phyloP scores from a whole-genome alignment of 129 eudicot species.

The Gnaphalium uliginosum region DNA sequence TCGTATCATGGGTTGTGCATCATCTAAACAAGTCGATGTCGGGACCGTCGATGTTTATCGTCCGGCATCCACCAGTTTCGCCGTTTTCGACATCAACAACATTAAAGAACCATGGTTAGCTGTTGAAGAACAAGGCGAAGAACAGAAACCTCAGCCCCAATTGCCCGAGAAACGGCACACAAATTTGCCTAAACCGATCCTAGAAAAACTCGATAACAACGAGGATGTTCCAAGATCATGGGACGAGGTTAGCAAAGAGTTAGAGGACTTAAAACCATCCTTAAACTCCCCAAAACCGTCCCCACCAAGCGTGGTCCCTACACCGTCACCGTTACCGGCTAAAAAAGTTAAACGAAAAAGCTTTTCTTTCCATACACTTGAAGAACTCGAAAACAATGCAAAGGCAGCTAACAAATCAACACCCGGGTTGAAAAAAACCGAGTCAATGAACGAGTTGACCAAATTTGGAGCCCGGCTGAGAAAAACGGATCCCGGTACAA shows the following conservation, averaged over 20 bases:
- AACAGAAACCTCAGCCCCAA: constrained; percentile 13
- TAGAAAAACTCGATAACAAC: constrained; percentile 60
- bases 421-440: constrained; percentile 42
- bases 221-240: constrained; percentile 80
- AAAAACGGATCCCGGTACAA: constrained; percentile 25
- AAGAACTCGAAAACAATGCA: constrained; percentile 67
- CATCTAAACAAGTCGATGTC: constrained; percentile 66
- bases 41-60: constrained; percentile 65
- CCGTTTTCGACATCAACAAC: constrained; percentile 75
- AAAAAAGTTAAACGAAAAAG: constrained; percentile 51
- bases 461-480: constrained; percentile 30
- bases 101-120: constrained; percentile 91
- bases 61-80: constrained; percentile 62
- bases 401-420: constrained; percentile 18
- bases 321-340: constrained; percentile 12
- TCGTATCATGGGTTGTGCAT: constrained; percentile 74
- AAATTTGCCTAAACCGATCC: constrained; percentile 49
- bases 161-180: constrained; percentile 35
- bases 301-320: constrained; percentile 12
- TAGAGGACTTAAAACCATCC: constrained; percentile 74
- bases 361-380: constrained; percentile 82
- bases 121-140: constrained; percentile 19
- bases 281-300: constrained; percentile 40
- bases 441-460: constrained; percentile 34
- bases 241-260: constrained; percentile 83